Evolutionary conservation across 2,329 filamentous ascomycete species (phyloP).

Genomic region (Paracorniculantispora psalliotae): DNA sequence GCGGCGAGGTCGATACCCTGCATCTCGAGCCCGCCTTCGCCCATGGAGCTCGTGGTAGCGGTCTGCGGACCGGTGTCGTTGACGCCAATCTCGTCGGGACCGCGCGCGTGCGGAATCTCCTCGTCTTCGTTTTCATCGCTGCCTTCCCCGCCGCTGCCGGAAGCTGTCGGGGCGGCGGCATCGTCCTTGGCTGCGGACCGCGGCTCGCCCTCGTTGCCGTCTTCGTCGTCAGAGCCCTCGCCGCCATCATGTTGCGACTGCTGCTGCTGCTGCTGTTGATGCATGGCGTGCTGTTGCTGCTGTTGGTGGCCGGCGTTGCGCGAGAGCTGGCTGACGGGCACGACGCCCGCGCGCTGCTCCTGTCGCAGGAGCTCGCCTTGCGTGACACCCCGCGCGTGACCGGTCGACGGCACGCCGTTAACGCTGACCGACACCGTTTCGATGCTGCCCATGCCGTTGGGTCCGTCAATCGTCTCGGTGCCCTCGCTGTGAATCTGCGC

Average conservation of each 20-base stretch:
- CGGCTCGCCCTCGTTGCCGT: slow-evolving; percentile 15
- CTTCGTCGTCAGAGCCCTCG: slow-evolving; percentile 10
- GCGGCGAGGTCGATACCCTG: slow-evolving; percentile 56
- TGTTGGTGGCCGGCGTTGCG: slow-evolving; percentile 31
- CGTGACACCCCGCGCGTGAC: slow-evolving; percentile 55
- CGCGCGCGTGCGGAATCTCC: slow-evolving; percentile 71
- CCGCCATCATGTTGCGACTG: slow-evolving; percentile 14
- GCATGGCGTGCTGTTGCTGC: not conserved
- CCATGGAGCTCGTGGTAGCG: slow-evolving; percentile 35
- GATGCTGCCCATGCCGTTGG: slow-evolving; percentile 71
- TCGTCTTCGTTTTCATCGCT: slow-evolving; percentile 23
- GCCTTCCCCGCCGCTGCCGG: too few relatives aligned
- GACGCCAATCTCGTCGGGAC: slow-evolving; percentile 78
- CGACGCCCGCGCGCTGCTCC: slow-evolving; percentile 76
- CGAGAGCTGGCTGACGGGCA: slow-evolving; percentile 60
- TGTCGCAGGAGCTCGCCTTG: slow-evolving; percentile 83
- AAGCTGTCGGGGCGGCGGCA: not conserved
- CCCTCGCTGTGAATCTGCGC: slow-evolving; percentile 60
- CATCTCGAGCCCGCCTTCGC: slow-evolving; percentile 40
- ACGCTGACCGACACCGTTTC: slow-evolving; percentile 76
- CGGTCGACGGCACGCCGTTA: slow-evolving; percentile 59
- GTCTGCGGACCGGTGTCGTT: slow-evolving; percentile 78
- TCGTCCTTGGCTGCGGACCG: not conserved
- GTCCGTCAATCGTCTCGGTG: slow-evolving; percentile 76
- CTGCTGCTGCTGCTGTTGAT: slow-evolving; percentile 12